Conservation (phyloP, 352 stramenopile genomes). For the Globisporangium lucens region DNA sequence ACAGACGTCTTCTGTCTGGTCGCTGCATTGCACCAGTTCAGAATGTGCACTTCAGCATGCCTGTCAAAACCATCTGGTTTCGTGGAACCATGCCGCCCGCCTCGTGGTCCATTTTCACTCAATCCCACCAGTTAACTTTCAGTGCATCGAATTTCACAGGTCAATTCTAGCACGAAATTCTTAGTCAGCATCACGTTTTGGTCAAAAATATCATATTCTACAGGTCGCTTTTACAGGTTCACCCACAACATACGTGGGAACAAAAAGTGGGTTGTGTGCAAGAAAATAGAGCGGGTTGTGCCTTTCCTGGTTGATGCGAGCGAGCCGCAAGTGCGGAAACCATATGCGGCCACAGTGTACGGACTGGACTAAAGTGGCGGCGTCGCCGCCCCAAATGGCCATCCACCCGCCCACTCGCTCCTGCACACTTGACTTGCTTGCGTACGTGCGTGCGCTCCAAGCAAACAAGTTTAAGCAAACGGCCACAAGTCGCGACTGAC, state of each 20-base stretch:
- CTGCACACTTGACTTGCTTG: too few species aligned
- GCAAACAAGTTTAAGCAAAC: background rate
- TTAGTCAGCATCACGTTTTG: background rate
- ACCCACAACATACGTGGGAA: background rate
- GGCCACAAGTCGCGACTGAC: background rate
- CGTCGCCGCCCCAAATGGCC: background rate
- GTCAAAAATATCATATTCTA: background rate
- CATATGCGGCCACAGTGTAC: background rate
- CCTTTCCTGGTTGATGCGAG: background rate
- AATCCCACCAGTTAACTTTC: background rate
- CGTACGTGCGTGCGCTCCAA: too few species aligned
- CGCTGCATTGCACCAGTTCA: background rate
- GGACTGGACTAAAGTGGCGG: background rate
- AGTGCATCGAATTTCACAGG: background rate
- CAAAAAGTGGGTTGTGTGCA: background rate
- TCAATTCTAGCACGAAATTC: background rate
- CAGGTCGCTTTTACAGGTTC: background rate
- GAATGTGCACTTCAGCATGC: background rate
- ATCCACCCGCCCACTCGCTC: background rate
- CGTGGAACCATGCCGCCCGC: background rate
- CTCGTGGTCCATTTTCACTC: background rate
- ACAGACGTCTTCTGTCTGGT: background rate
- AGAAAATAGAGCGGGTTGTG: slow-evolving; percentile 2
- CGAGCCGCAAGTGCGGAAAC: background rate
- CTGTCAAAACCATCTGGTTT: background rate